Percentiles rank a stretch among this genome's conserved stretches.
Conservation (phyloP, 2,329 filamentous ascomycete species). For the Piedraia hortae region DNA sequence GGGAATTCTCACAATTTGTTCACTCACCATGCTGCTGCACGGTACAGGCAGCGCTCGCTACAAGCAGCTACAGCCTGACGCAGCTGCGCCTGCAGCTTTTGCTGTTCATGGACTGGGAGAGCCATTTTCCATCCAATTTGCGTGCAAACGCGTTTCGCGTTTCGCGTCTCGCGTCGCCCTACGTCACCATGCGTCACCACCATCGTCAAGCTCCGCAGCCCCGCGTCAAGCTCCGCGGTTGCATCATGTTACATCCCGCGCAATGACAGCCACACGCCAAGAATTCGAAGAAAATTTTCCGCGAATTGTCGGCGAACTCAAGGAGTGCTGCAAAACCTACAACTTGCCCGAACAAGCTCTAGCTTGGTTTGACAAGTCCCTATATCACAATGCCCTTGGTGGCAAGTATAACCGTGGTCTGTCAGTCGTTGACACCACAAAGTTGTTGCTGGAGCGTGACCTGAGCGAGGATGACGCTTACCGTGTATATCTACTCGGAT, state of each 20-base stretch:
- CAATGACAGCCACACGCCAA: constrained; percentile 46
- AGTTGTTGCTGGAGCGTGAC: constrained; percentile 44
- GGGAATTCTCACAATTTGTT: neutral
- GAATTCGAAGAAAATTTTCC: constrained; percentile 84
- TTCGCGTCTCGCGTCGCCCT: no score
- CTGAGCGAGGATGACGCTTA: constrained; percentile 68
- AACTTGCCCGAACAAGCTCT: constrained; percentile 57
- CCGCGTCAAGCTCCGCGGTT: neutral
- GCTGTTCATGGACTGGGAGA: constrained; percentile 17
- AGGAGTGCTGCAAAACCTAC: constrained; percentile 53
- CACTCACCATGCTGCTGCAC: constrained; percentile 74
- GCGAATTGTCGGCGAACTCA: constrained; percentile 54
- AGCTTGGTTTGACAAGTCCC: constrained; percentile 65
- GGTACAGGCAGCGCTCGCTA: constrained; percentile 82
- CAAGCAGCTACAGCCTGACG: constrained; percentile 74
- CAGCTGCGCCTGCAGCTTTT: constrained; percentile 42
- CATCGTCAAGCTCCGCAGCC: neutral
- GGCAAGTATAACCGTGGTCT: constrained; percentile 98
- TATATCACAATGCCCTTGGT: constrained; percentile 66
- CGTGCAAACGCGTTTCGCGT: neutral
- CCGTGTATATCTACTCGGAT: constrained; percentile 64
- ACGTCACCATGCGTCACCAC: no score
- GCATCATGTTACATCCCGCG: constrained; percentile 3
- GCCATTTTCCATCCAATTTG: constrained; percentile 5
- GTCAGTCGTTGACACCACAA: constrained; percentile 78